Base-by-base conservation (phyloP, 345 rosid species). In the Diplotaxis tenuifolia region DNA sequence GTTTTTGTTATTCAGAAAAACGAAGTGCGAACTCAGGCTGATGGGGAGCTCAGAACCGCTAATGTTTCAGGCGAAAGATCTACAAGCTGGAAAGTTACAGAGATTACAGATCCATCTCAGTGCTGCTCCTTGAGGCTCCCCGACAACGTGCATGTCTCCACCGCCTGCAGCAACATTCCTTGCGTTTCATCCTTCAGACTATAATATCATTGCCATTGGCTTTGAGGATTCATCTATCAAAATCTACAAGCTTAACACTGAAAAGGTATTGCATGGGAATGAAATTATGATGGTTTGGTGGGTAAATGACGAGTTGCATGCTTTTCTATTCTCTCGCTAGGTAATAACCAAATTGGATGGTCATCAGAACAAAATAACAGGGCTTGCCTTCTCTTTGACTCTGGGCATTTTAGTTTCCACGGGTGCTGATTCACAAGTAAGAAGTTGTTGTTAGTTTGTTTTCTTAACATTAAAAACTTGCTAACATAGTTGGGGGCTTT, bases 131-230 rank as follows among this genome's bases (percentile, higher is more conserved):
- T 86, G 67, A 92, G 88, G 81, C 92, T 92, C 4, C 82, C 86
- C 29, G 90, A 87, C 62, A 80, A 89, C 88, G 15, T 84, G 85
- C 88, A 89, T 88, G 91, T 77, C 89, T 53, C 89, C 92, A 62
- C 98, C 91, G 8, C 90, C 94, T 8, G 88, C 94, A 25, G 91
- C 91, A 45, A 87, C 98, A 18, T 89, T 85, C 81, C 80, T 92
- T 45, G 98, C 94, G 28, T 88, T 88, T 68, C 82, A 87, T 79
- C 98, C 98, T 65, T 84, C 67, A 67, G 89, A 85, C 77, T 85
- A 85, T 84, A 82, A 78, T 62, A 84, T 84, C 36, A 82, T 89
- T 82, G 98, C 95, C 25, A 85, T 92, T 28, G 98, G 98, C 50
- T 87, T 88, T 91, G 92, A 86, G 20, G 96, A 89, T 69, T 87